Percentiles rank a stretch among this genome's conserved stretches.
These are phyloP conservation scores for Trametes punicea DNA, from an alignment of 768 basidiomycete species.

Conservation along the genomic window DNA sequence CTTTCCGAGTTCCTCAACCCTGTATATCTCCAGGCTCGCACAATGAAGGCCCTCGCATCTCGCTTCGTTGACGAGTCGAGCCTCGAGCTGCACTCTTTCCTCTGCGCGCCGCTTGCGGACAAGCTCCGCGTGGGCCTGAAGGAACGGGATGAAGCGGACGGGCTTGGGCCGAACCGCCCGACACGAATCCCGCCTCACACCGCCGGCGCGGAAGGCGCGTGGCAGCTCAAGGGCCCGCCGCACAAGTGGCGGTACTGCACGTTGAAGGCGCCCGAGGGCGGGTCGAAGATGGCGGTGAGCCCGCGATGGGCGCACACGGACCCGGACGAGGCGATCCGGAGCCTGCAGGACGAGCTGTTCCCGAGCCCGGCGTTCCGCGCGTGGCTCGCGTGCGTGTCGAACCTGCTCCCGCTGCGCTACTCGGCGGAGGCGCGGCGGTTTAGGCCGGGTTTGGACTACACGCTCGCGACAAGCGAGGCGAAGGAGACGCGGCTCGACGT, in stretches of 20 bases:
- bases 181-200: constrained; percentile 62
- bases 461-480: constrained; percentile 84
- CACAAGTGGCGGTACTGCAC: constrained; percentile 93
- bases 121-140: constrained; percentile 64
- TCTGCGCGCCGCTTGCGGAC: constrained; percentile 62
- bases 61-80: constrained; percentile 86
- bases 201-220: constrained; percentile 52
- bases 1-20: constrained; percentile 82
- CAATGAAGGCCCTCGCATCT: constrained; percentile 71
- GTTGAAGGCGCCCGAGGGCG: constrained; percentile 39
- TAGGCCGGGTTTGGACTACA: constrained; percentile 91
- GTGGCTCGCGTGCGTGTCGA: constrained; percentile 78
- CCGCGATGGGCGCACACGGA: constrained; percentile 51
- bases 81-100: constrained; percentile 86
- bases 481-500: constrained; percentile 82
- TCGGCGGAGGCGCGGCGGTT: constrained; percentile 83
- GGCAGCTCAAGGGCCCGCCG: constrained; percentile 82
- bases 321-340: constrained; percentile 58
- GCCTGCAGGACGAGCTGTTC: constrained; percentile 75
- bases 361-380: constrained; percentile 80
- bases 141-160: constrained; percentile 62
- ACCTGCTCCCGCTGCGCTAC: constrained; percentile 68
- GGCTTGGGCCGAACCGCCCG: constrained; percentile 47
- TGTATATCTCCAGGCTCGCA: constrained; percentile 84
- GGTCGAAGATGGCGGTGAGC: constrained; percentile 43